Evolutionary conservation across 306 rosid genomes (phyloP).

Genomic region (Canavalia gladiata): DNA sequence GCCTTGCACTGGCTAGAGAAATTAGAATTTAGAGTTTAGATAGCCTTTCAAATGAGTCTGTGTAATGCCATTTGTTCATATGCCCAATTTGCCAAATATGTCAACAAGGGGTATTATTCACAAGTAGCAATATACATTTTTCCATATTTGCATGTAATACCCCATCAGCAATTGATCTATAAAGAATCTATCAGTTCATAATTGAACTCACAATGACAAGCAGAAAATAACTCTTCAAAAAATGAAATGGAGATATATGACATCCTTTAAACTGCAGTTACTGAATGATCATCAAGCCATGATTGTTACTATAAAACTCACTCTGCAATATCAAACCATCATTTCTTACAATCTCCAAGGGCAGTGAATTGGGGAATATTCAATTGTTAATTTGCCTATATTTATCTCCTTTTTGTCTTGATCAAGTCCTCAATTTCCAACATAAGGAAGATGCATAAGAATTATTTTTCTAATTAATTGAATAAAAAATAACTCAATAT

Average conservation of each 20-base stretch:
- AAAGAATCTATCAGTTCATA: constrained; percentile 4
- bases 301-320: neutral
- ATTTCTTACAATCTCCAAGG: neutral
- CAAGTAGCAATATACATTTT: constrained; percentile 17
- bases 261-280: neutral
- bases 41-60: constrained; percentile 19
- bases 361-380: neutral
- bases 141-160: neutral
- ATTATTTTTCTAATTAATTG: neutral
- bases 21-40: constrained; percentile 1
- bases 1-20: constrained; percentile 2
- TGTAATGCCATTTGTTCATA: constrained; percentile 5
- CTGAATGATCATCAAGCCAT: neutral
- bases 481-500: neutral
- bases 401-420: neutral
- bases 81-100: neutral
- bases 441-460: neutral
- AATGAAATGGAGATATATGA: neutral
- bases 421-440: neutral
- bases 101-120: neutral
- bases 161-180: neutral
- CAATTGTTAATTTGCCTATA: neutral
- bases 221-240: constrained; percentile 32
- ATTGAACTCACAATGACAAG: neutral
- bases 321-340: constrained; percentile 11